Evolutionary conservation across 176 grass and related monocot genomes (phyloP), one percentile per base, ranked within the genome.

Genomic region (Oropetium thomaeum): DNA sequence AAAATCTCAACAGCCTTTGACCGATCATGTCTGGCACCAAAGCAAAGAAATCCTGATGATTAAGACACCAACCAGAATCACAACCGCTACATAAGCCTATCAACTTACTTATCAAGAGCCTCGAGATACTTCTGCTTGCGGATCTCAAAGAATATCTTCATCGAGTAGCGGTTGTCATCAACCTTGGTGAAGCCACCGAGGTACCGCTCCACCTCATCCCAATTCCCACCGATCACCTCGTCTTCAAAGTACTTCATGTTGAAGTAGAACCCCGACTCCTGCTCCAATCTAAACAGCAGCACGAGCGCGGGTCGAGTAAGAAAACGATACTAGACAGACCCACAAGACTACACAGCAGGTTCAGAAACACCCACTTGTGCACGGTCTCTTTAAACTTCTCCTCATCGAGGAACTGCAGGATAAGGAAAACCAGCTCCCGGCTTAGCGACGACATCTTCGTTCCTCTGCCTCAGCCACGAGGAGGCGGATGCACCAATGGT

Each of bases 91-190:
- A 57, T 19, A 40, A 72, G 32, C n/a, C 2, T 69, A 26, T 26
- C 13, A 55, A 59, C 87, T 67, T 93, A 93, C 90, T 93, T 93
- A 74, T 97, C 94, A 23, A 93, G 79, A 25, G 86, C 85, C 81
- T 97, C 94, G 0, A 97, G 88, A 53, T 93, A 97, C 70, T 93
- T 97, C 81, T 93, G 88, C 35, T 93, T 93, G 78, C 86, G 88
- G 78, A 97, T 97, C 77, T 89, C 90, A 30, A 91, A 97, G 83
- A 93, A 97, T 68, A 97, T 93, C 90, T 93, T 97, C 88, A 85
- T 84, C 1, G 94, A 97, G 68, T 85, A 89, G 52, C 83, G 82
- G 65, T 97, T 97, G 69, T 93, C 94, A 3, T 93, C 88, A 4
- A 97, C 83, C 45, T 97, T 97, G 30, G 88, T 97, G 61, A 97